phyloP scores from a whole-genome alignment of 371 early-diverging fungal species.

The Mucor mucedo region DNA sequence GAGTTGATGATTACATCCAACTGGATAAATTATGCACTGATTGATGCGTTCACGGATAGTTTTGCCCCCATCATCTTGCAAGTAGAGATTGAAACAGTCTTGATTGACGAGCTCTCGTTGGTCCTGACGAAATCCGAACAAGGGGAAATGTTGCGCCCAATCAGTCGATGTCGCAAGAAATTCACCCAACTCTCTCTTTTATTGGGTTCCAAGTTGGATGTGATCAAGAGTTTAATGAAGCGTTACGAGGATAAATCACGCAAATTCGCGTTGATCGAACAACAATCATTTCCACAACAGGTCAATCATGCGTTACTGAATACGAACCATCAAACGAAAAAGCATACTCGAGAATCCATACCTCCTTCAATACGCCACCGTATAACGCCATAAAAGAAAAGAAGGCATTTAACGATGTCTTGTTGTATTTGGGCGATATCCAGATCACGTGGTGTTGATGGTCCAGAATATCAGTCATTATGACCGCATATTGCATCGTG shows the following conservation, averaged over 20 bases:
- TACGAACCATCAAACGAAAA: neutral
- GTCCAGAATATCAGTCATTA: slow-evolving; percentile 74
- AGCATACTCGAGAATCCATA: neutral
- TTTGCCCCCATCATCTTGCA: slow-evolving; percentile 76
- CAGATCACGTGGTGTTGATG: slow-evolving; percentile 80
- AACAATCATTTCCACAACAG: slow-evolving; percentile 4
- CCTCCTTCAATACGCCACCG: slow-evolving; percentile 2
- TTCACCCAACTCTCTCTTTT: slow-evolving; percentile 77
- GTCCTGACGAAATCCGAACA: slow-evolving; percentile 76
- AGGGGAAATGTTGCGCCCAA: slow-evolving; percentile 85
- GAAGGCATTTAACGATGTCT: slow-evolving; percentile 53
- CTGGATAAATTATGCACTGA: slow-evolving; percentile 84
- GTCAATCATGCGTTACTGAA: slow-evolving; percentile 3
- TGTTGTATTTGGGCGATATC: slow-evolving; percentile 89
- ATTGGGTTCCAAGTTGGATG: slow-evolving; percentile 78
- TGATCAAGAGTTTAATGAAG: slow-evolving; percentile 80
- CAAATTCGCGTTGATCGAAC: slow-evolving; percentile 15
- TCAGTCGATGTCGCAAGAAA: slow-evolving; percentile 81
- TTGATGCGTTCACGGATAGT: slow-evolving; percentile 83
- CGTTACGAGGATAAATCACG: slow-evolving; percentile 62
- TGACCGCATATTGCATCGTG: slow-evolving; percentile 77
- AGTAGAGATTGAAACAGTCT: slow-evolving; percentile 85
- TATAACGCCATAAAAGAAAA: slow-evolving; percentile 11
- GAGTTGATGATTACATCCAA: slow-evolving; percentile 56
- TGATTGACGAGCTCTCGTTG: slow-evolving; percentile 87